Evolutionary conservation across 2,329 filamentous ascomycete species (phyloP).

Genomic region (Zopfia rhizophila): DNA sequence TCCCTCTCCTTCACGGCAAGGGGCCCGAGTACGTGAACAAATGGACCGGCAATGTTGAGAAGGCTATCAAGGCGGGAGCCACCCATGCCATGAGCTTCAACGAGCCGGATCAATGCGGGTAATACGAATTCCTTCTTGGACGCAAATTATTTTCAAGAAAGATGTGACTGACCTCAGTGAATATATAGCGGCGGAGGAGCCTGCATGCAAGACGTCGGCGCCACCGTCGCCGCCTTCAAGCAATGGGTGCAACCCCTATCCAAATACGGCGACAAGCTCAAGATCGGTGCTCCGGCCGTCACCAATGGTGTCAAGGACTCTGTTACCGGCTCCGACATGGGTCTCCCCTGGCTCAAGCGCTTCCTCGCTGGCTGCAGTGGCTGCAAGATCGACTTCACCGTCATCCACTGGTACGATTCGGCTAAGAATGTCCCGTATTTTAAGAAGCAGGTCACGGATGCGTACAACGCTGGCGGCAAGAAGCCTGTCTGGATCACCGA

Average conservation of each 20-base stretch:
- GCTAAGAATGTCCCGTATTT: constrained; percentile 37
- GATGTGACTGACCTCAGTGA: too few relatives aligned
- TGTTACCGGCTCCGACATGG: constrained; percentile 26
- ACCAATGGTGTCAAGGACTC: constrained; percentile 35
- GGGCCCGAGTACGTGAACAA: constrained; percentile 32
- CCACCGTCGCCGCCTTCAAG: constrained; percentile 27
- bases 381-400: constrained; percentile 48
- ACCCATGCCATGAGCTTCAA: constrained; percentile 45
- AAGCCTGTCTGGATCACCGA: constrained; percentile 50
- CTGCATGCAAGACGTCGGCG: constrained; percentile 34
- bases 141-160: too few relatives aligned
- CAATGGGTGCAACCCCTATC: constrained; percentile 31
- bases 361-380: constrained; percentile 41
- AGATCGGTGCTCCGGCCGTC: constrained; percentile 44
- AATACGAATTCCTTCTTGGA: too few relatives aligned
- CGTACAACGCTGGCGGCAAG: constrained; percentile 62
- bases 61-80: constrained; percentile 4
- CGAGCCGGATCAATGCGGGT: constrained; percentile 46
- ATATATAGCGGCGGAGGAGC: constrained; percentile 29
- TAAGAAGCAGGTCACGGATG: constrained; percentile 46
- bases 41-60: constrained; percentile 12
- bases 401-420: constrained; percentile 48
- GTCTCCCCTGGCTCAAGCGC: constrained; percentile 34
- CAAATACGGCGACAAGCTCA: constrained; percentile 27
- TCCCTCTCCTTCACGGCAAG: constrained; percentile 61